Evolutionary conservation across 345 rosid genomes (phyloP).

Genomic region (Gossypium thurberi): DNA sequence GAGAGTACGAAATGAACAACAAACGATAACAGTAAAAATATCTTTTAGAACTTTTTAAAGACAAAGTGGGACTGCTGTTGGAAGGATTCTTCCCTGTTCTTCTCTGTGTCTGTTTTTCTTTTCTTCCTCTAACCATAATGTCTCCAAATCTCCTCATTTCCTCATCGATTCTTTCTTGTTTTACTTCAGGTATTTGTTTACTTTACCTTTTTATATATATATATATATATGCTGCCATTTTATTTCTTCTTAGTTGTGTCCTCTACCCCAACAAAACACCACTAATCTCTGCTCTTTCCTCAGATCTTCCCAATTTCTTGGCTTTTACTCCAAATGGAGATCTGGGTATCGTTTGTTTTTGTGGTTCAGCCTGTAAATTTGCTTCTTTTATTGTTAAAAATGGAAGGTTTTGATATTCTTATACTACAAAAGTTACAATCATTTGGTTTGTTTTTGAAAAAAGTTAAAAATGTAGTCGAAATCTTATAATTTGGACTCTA

Average conservation of each 20-base stretch:
- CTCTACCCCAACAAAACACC: background rate
- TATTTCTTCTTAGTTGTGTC: background rate
- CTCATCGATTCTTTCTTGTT: background rate
- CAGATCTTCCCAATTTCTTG: conserved; percentile 7
- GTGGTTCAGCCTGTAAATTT: background rate
- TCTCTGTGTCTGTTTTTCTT: background rate
- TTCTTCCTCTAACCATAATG: conserved; percentile 12
- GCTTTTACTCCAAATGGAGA: conserved; percentile 17
- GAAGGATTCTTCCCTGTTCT: background rate
- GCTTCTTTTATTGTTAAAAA: background rate
- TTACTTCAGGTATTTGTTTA: background rate
- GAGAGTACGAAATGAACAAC: too few species aligned
- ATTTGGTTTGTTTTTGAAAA: background rate
- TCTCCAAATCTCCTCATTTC: conserved; percentile 33
- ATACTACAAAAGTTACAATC: background rate
- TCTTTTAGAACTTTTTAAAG: background rate
- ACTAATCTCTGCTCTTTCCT: background rate
- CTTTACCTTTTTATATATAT: too few species aligned
- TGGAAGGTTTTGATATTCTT: too few species aligned
- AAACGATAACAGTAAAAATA: too few species aligned
- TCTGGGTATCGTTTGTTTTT: conserved; percentile 13
- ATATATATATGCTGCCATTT: background rate
- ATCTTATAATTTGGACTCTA: background rate
- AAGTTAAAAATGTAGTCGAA: background rate
- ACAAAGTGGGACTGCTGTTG: background rate